These are phyloP conservation scores for Gossypium longicalyx DNA, from an alignment of 345 rosid genomes.

Conservation along the genomic window DNA sequence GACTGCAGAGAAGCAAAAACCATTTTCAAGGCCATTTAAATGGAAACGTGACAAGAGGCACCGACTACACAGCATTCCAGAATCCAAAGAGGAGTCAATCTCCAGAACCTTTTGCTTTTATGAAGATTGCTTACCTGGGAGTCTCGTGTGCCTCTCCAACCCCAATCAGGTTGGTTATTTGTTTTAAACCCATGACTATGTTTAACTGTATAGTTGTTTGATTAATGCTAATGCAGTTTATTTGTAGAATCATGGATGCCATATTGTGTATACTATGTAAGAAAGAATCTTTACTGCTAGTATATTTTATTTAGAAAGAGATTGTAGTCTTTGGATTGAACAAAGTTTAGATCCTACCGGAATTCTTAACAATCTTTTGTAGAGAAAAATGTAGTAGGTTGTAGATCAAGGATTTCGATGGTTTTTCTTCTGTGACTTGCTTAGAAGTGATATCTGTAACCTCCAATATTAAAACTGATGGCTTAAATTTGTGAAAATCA, in stretches of 20 bases:
- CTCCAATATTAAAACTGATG: not conserved
- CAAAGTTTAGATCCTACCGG: not conserved
- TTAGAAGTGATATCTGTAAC: not conserved
- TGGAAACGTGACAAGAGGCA: conserved; percentile 36
- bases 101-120: not conserved
- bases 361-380: not conserved
- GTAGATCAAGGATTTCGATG: not conserved
- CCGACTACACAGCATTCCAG: conserved; percentile 18
- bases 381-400: not conserved
- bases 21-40: conserved; percentile 31
- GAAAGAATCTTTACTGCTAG: not conserved
- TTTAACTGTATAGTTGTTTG: not conserved
- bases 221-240: not conserved
- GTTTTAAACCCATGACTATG: not conserved
- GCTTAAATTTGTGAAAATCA: not conserved
- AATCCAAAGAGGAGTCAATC: conserved; percentile 8
- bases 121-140: conserved; percentile 1
- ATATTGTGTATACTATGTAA: not conserved
- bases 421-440: not conserved
- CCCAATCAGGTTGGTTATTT: conserved; percentile 6
- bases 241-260: not conserved
- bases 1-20: conserved; percentile 16
- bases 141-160: conserved; percentile 6
- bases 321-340: conserved; percentile 6
- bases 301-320: not conserved